A percentile compares a stretch with the other conserved stretches of the same genome.
phyloP scores from a whole-genome alignment of 2,329 filamentous ascomycete genomes.

The Cadophora gregata region DNA sequence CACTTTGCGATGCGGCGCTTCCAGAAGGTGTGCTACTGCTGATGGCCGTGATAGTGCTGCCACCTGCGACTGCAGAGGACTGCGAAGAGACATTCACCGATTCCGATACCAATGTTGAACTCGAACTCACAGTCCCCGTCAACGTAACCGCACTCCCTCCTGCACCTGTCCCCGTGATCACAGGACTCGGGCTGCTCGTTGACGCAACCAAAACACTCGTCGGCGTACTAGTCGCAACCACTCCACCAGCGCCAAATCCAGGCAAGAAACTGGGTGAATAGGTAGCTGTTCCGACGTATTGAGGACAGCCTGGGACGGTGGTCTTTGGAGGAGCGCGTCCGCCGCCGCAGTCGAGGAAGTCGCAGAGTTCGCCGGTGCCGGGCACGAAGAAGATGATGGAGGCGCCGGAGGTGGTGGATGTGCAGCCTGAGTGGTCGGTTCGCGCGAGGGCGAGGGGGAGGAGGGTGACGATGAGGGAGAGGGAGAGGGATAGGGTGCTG shows the following conservation, averaged over 20 bases:
- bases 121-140: background rate
- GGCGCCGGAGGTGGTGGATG: background rate
- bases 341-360: slow-evolving; percentile 34
- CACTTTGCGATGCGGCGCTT: background rate
- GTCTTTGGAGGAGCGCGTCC: slow-evolving; percentile 33
- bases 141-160: background rate
- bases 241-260: slow-evolving; percentile 5
- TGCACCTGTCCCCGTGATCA: background rate
- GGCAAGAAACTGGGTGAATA: slow-evolving; percentile 30
- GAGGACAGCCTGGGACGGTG: slow-evolving; percentile 33
- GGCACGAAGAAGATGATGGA: slow-evolving; percentile 28
- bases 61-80: background rate
- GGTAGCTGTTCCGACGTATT: slow-evolving; percentile 34
- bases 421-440: slow-evolving; percentile 9
- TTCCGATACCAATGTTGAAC: background rate
- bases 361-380: slow-evolving; percentile 33
- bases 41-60: background rate
- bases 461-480: background rate
- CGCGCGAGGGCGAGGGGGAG: background rate
- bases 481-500: background rate
- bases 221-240: too few relatives aligned
- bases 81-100: background rate
- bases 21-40: background rate
- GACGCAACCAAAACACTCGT: background rate
- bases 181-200: background rate